Evolutionary conservation across 129 eudicot species (phyloP).

Genomic region (Helianthus tuberosus): DNA sequence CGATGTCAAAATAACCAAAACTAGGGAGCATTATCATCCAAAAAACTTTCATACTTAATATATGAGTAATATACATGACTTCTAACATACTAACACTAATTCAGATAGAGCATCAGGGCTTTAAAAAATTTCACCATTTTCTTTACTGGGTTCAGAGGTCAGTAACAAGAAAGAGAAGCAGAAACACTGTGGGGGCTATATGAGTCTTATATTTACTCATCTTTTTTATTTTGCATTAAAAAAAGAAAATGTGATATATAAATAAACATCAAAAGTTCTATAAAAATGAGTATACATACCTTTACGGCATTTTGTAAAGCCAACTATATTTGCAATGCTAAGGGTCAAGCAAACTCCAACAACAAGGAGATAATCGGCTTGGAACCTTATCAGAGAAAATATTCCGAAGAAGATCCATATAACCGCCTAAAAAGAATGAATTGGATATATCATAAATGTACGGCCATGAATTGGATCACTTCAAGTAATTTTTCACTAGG

Average conservation of each 20-base stretch:
- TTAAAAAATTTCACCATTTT: neutral
- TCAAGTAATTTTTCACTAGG: neutral
- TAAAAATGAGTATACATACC: constrained; percentile 41
- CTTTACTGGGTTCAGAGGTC: neutral
- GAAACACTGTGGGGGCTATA: neutral
- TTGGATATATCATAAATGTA: constrained; percentile 5
- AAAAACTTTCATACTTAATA: neutral
- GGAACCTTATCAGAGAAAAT: constrained; percentile 94
- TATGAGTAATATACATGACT: neutral
- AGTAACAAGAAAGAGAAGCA: neutral
- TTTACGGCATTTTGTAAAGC: constrained; percentile 96
- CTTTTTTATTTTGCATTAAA: neutral
- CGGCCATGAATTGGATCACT: neutral
- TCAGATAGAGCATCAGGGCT: neutral
- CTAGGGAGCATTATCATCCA: constrained; percentile 4
- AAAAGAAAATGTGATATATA: neutral
- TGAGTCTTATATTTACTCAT: neutral
- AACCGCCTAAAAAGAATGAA: constrained; percentile 62
- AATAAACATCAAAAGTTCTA: constrained; percentile 3
- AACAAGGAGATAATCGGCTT: constrained; percentile 96
- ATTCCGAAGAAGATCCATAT: constrained; percentile 82
- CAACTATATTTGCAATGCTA: constrained; percentile 90
- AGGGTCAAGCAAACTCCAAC: constrained; percentile 98
- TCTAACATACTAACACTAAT: neutral
- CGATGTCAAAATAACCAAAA: neutral